These are phyloP conservation scores for Sporobolus alterniflorus DNA, from an alignment of 202 grass and related monocot genomes.

Conservation along the genomic window DNA sequence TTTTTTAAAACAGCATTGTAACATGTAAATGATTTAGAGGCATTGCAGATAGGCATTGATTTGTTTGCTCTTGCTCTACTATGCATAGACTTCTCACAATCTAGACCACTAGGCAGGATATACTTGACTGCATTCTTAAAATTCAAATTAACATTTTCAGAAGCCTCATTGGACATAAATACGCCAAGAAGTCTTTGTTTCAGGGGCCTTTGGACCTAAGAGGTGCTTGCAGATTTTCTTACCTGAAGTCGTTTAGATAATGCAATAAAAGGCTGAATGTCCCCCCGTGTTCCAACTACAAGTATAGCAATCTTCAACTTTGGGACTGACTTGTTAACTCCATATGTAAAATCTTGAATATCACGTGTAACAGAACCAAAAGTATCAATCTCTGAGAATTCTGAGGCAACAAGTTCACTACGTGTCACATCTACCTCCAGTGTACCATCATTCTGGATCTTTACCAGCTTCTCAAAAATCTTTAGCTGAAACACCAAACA, in stretches of 20 bases:
- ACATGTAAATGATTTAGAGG: constrained; percentile 28
- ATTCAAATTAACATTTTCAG: constrained; percentile 8
- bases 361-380: constrained; percentile 53
- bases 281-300: constrained; percentile 97
- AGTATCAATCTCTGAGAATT: constrained; percentile 88
- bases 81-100: not conserved
- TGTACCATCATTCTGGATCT: constrained; percentile 90
- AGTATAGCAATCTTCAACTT: constrained; percentile 95
- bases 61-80: not conserved
- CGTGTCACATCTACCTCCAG: constrained; percentile 75
- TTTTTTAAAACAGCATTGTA: not conserved
- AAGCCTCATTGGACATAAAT: not conserved
- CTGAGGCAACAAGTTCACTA: constrained; percentile 74
- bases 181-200: not conserved
- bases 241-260: constrained; percentile 94
- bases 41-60: not conserved
- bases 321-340: constrained; percentile 77
- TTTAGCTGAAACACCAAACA: constrained; percentile 70
- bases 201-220: not conserved
- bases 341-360: constrained; percentile 45
- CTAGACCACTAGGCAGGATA: not conserved
- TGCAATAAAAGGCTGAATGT: constrained; percentile 99
- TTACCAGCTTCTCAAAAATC: constrained; percentile 78
- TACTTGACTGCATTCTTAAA: constrained; percentile 1
- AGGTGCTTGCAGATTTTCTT: constrained; percentile 45